Evolutionary conservation across 148 eudicot genomes (phyloP).

Genomic region (Oxyria digyna): DNA sequence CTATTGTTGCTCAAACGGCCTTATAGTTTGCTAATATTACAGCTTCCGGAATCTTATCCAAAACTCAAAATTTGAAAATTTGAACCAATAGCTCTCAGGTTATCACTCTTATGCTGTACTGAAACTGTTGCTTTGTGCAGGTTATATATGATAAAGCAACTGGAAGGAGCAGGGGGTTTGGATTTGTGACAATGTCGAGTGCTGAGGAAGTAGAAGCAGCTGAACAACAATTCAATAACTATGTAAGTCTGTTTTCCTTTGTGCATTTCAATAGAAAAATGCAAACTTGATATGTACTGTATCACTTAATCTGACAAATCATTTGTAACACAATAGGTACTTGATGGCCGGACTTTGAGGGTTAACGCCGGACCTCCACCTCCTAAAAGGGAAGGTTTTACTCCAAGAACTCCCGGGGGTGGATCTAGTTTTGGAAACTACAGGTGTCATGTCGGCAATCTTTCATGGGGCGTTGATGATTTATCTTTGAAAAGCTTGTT

Average conservation of each 20-base stretch:
- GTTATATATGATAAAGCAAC: constrained; percentile 84
- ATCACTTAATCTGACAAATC: neutral
- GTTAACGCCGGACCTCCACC: constrained; percentile 96
- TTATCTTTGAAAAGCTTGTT: constrained; percentile 53
- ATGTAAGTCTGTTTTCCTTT: constrained; percentile 33
- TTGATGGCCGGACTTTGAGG: constrained; percentile 74
- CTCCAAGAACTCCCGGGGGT: constrained; percentile 40
- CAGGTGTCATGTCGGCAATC: constrained; percentile 78
- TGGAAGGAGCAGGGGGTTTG: constrained; percentile 96
- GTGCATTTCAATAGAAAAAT: neutral
- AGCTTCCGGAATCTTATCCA: neutral
- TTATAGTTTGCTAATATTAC: neutral
- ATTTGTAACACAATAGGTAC: constrained; percentile 36
- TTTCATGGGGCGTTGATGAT: constrained; percentile 88
- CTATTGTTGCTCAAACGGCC: neutral
- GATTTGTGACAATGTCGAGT: constrained; percentile 86
- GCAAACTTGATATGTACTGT: neutral
- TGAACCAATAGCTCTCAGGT: no score
- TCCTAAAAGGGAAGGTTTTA: constrained; percentile 31
- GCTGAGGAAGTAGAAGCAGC: constrained; percentile 71
- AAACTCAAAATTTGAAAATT: neutral
- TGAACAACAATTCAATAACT: constrained; percentile 70
- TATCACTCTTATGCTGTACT: no score
- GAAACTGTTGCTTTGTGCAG: constrained; percentile 19
- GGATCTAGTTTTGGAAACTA: constrained; percentile 28